Evolutionary conservation across 2,329 filamentous ascomycete genomes (phyloP).

Genomic region (Beauveria caledonica): DNA sequence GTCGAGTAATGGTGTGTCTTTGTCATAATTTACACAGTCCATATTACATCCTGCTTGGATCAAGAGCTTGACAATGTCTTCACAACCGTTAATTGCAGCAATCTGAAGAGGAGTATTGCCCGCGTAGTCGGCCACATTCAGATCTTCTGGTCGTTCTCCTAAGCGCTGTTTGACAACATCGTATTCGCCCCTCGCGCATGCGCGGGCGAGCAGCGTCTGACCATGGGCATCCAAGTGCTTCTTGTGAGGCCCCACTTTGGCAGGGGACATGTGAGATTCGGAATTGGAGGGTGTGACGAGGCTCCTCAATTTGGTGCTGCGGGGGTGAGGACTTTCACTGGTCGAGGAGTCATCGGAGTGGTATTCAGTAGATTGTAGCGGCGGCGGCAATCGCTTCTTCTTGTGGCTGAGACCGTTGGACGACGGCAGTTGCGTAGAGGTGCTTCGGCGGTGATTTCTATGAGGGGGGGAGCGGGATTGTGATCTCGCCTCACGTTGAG

Average conservation of each 20-base stretch:
- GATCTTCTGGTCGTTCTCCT: slow-evolving; percentile 72
- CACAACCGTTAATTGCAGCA: slow-evolving; percentile 77
- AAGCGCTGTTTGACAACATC: slow-evolving; percentile 68
- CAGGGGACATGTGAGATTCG: slow-evolving; percentile 55
- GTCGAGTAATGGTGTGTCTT: slow-evolving; percentile 90
- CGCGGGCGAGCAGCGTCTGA: slow-evolving; percentile 81
- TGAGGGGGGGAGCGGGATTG: slow-evolving; percentile 53
- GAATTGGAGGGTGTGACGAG: slow-evolving; percentile 48
- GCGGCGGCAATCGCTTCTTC: slow-evolving; percentile 53
- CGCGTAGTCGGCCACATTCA: slow-evolving; percentile 86
- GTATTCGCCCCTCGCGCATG: slow-evolving; percentile 78
- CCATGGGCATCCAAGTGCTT: slow-evolving; percentile 89
- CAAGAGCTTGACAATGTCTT: slow-evolving; percentile 79
- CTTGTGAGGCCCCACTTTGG: slow-evolving; percentile 64
- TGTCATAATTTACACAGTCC: slow-evolving; percentile 70
- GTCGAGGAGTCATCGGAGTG: slow-evolving; percentile 60
- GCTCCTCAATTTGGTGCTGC: slow-evolving; percentile 49
- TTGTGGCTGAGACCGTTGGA: slow-evolving; percentile 49
- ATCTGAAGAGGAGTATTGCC: slow-evolving; percentile 96
- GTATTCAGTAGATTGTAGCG: slow-evolving; percentile 55
- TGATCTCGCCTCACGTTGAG: slow-evolving; percentile 23
- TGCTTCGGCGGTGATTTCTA: slow-evolving; percentile 52
- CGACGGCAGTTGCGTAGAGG: slow-evolving; percentile 53
- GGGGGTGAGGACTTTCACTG: slow-evolving; percentile 51
- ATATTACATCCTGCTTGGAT: slow-evolving; percentile 78